These are phyloP conservation scores for Dalbergia cochinchinensis DNA, from an alignment of 306 rosid genomes.

Conservation along the genomic window DNA sequence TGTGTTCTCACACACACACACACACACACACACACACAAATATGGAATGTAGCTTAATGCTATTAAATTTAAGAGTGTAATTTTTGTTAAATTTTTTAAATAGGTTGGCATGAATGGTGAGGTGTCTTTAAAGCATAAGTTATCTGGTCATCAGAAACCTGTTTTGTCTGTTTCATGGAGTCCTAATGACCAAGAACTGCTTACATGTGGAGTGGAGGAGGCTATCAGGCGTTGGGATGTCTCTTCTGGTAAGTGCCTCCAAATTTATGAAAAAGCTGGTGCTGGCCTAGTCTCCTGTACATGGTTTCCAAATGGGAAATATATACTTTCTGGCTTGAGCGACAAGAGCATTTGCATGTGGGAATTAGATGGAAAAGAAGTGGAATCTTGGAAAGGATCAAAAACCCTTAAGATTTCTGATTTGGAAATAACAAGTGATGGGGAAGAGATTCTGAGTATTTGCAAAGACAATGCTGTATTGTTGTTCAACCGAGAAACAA, in stretches of 20 bases:
- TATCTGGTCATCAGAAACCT: constrained; percentile 85
- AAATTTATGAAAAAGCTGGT: constrained; percentile 80
- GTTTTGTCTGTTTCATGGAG: constrained; percentile 92
- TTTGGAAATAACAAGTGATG: constrained; percentile 80
- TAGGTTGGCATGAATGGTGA: constrained; percentile 74
- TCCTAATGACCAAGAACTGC: constrained; percentile 84
- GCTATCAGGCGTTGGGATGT: constrained; percentile 93
- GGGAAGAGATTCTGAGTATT: constrained; percentile 80
- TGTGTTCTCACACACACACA: background rate
- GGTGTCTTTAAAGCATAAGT: constrained; percentile 74
- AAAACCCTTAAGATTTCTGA: constrained; percentile 86
- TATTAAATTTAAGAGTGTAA: constrained; percentile 1
- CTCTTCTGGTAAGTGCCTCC: constrained; percentile 85
- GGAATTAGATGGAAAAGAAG: constrained; percentile 94
- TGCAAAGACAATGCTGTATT: constrained; percentile 67
- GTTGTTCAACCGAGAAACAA: constrained; percentile 82
- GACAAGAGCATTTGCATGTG: constrained; percentile 97
- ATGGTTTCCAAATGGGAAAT: constrained; percentile 92
- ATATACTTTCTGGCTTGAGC: constrained; percentile 78
- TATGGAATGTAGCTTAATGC: background rate
- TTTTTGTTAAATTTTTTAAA: constrained; percentile 19
- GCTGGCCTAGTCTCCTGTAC: constrained; percentile 81
- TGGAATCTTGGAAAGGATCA: constrained; percentile 94
- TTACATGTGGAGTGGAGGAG: constrained; percentile 97
- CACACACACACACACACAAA: background rate